Conservation (phyloP, 805 yeast species). For the Starmerella davenportii region DNA sequence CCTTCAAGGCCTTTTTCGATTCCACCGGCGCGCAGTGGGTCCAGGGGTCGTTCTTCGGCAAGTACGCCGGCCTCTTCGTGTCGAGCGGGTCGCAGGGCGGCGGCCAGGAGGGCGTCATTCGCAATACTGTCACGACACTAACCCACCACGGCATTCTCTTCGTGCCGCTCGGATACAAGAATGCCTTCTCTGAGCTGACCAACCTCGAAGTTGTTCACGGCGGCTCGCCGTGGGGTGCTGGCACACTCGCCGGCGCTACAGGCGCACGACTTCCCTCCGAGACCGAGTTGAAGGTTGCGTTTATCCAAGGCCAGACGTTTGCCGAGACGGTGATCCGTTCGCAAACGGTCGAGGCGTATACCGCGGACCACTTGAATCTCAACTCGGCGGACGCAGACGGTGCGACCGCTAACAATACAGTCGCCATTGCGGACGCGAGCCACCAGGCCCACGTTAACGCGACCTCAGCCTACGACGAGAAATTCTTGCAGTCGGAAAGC, state of each 20-base stretch:
- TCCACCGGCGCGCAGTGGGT: conserved; percentile 70
- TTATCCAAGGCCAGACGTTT: conserved; percentile 51
- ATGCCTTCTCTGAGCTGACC: conserved; percentile 35
- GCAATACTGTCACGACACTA: conserved; percentile 43
- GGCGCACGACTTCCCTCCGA: conserved; percentile 54
- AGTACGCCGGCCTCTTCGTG: conserved; percentile 55
- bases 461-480: conserved; percentile 3
- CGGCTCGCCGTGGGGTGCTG: conserved; percentile 78
- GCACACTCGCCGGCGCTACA: conserved; percentile 56
- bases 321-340: conserved; percentile 25
- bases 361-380: background rate
- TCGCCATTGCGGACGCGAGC: conserved; percentile 7
- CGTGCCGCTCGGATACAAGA: conserved; percentile 65
- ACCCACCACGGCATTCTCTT: conserved; percentile 68
- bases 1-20: conserved; percentile 61
- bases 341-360: conserved; percentile 3
- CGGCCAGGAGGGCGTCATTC: conserved; percentile 59
- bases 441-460: conserved; percentile 8
- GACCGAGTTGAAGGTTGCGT: conserved; percentile 45
- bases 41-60: conserved; percentile 49
- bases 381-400: conserved; percentile 1
- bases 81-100: conserved; percentile 66
- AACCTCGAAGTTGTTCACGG: conserved; percentile 54
- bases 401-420: conserved; percentile 5
- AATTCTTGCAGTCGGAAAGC: too few relatives aligned